Percentiles rank a stretch among this genome's conserved stretches.
These are phyloP conservation scores for Yarrowia yakushimensis DNA, from an alignment of 805 yeast species.

Conservation along the genomic window DNA sequence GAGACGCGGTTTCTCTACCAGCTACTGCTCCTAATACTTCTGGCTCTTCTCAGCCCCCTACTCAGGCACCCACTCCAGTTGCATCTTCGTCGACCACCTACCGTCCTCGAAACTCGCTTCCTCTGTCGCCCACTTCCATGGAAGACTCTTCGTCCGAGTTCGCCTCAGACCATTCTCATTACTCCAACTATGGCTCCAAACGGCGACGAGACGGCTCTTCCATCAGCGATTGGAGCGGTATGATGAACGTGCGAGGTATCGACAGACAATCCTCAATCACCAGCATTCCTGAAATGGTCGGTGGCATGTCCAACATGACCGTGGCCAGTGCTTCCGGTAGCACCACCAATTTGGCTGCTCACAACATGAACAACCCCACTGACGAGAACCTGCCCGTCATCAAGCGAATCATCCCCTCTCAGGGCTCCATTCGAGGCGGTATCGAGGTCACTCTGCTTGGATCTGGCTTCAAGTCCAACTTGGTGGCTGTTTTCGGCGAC, in stretches of 20 bases:
- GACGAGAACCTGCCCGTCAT: slow-evolving; percentile 49
- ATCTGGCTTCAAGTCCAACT: slow-evolving; percentile 78
- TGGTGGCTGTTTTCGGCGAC: slow-evolving; percentile 80
- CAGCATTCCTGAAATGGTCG: slow-evolving; percentile 22
- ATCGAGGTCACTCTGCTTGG: slow-evolving; percentile 91
- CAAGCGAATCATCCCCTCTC: slow-evolving; percentile 88
- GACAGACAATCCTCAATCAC: slow-evolving; percentile 17
- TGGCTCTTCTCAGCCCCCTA: not conserved
- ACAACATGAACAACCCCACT: not conserved
- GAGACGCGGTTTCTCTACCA: not conserved
- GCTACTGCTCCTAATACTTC: not conserved
- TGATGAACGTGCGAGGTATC: slow-evolving; percentile 17
- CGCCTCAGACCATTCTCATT: slow-evolving; percentile 21
- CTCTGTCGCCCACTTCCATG: slow-evolving; percentile 23
- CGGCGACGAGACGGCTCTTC: slow-evolving; percentile 25
- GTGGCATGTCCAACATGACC: slow-evolving; percentile 8
- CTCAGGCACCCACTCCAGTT: not conserved
- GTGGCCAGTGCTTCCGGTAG: not conserved
- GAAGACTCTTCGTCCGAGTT: slow-evolving; percentile 19
- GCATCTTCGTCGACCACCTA: not conserved
- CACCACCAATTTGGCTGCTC: slow-evolving; percentile 11
- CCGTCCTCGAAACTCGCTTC: slow-evolving; percentile 12
- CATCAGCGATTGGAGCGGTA: slow-evolving; percentile 17
- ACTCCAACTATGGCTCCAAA: slow-evolving; percentile 9
- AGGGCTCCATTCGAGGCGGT: slow-evolving; percentile 95